Evolutionary conservation across 441 rosid genomes (phyloP), one percentile per base, ranked within the genome.

Genomic region (Populus tomentosa): DNA sequence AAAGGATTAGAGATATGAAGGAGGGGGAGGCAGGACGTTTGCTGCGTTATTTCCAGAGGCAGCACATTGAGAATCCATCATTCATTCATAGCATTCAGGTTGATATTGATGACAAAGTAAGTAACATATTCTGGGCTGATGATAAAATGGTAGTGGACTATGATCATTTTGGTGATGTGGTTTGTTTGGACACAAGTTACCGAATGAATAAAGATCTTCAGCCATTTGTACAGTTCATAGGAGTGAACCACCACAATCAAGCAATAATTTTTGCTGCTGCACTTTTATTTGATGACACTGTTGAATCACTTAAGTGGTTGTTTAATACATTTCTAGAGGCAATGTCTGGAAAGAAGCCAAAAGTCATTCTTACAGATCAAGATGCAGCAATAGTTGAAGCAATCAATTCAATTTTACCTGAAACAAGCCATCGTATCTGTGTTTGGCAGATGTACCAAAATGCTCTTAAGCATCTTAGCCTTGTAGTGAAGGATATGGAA

Each of bases 371-470:
- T 10, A 75, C 63, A 59, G 40, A 84, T 73, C 73, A 75, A 61
- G 75, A 70, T 36, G 73, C 38, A 10, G 68, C 71, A 33, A 76
- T 82, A 66, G 74, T 53, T 16, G 77, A 75, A 32, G 80, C 77
- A 14, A 33, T 81, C 38, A 63, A 24, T 26, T 10, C 66, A 10
- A 72, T 59, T 10, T 70, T 81, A 42, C 72, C 71, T 2, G 72
- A 65, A 20, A 75, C 74, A 33, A 70, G 64, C 61, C 80, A 78
- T 84, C 33, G 26, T 10, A 26, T 73, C 53, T 61, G 82, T 70
- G 75, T 70, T 23, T 81, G 79, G 66, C 86, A 79, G 69, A 79
- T 79, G 46, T 70, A 69, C 6, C 77, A 76, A 64, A 84, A 76
- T 78, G 80, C 71, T 30, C 61, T 72, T 3, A 79, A 76, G 28